Evolutionary conservation across 441 rosid species (phyloP), one percentile per base, ranked within the genome.

Genomic region (Gossypium gossypioides): DNA sequence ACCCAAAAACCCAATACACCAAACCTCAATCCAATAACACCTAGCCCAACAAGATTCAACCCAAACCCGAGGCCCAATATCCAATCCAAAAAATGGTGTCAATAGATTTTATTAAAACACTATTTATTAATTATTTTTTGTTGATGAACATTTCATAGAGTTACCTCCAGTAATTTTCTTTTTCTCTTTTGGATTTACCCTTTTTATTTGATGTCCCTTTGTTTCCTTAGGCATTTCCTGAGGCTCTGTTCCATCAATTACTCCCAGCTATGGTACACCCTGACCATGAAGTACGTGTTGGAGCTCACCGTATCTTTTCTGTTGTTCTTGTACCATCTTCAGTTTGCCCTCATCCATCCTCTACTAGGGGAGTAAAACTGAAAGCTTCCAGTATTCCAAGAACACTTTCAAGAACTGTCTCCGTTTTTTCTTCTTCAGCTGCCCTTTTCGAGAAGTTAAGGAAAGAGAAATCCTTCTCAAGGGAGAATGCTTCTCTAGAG

Each of bases 351-450:
- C 75, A 76, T 48, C 76, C 75, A 62, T 76, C 85, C 52, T 63
- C 85, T 37, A n/a, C 66, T 59, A 57, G 25, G 60, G 19, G 62
- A 62, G 78, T 79, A 40, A 24, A 81, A 64, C 79, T 76, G 78
- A 87, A 83, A 79, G 88, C 85, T 57, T 72, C 81, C 40, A 85
- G 84, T 69, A 83, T 89, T 81, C 82, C 87, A 64, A 83, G 93
- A 75, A 84, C 97, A 3, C 92, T 96, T 61, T 93, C 98, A 44
- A 93, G 97, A 86, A 88, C 89, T 3, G 98, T 91, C 16, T 93
- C 97, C 62, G 99, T 89, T 69, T 96, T 96, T 83, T 96, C 99
- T 83, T 96, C 99, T 57, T 96, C 98, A 16, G 90, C 98, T 77
- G 99, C 99, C 59, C 93, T 96, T 75, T 93, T 93, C 72, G 91